phyloP scores from a whole-genome alignment of 2,329 filamentous ascomycete genomes.

The Ceratocystis albifundus region DNA sequence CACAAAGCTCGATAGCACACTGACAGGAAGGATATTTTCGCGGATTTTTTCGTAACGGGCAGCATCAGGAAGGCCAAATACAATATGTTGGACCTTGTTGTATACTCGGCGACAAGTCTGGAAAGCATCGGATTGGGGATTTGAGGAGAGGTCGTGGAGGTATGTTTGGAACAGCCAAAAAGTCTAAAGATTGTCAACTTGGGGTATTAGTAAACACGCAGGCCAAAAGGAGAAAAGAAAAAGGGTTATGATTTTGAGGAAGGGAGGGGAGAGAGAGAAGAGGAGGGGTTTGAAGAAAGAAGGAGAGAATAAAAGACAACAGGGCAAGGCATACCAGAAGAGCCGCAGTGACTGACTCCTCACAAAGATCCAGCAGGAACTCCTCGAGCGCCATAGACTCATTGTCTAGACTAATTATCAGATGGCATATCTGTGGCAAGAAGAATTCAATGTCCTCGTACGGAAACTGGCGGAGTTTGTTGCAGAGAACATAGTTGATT shows the following conservation, averaged over 20 bases:
- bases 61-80: slow-evolving; percentile 64
- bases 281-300: slow-evolving; percentile 10
- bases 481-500: slow-evolving; percentile 80
- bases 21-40: slow-evolving; percentile 70
- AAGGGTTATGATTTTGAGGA: background rate
- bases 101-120: slow-evolving; percentile 73
- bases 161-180: slow-evolving; percentile 89
- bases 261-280: slow-evolving; percentile 7
- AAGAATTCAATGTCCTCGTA: slow-evolving; percentile 93
- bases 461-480: slow-evolving; percentile 76
- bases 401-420: slow-evolving; percentile 78
- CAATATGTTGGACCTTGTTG: slow-evolving; percentile 80
- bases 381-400: slow-evolving; percentile 86
- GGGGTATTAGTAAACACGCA: background rate
- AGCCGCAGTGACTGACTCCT: slow-evolving; percentile 76
- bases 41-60: slow-evolving; percentile 62
- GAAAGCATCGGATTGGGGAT: slow-evolving; percentile 65
- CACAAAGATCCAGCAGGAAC: slow-evolving; percentile 73
- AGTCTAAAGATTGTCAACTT: slow-evolving; percentile 43
- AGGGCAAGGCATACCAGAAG: slow-evolving; percentile 51
- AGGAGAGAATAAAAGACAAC: slow-evolving; percentile 23
- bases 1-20: slow-evolving; percentile 68
- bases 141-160: slow-evolving; percentile 64
- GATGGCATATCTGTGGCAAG: slow-evolving; percentile 74
- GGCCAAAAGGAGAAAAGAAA: background rate